Evolutionary conservation across 1,284 basidiomycete genomes (phyloP).

Genomic region (Baeospora myosura): DNA sequence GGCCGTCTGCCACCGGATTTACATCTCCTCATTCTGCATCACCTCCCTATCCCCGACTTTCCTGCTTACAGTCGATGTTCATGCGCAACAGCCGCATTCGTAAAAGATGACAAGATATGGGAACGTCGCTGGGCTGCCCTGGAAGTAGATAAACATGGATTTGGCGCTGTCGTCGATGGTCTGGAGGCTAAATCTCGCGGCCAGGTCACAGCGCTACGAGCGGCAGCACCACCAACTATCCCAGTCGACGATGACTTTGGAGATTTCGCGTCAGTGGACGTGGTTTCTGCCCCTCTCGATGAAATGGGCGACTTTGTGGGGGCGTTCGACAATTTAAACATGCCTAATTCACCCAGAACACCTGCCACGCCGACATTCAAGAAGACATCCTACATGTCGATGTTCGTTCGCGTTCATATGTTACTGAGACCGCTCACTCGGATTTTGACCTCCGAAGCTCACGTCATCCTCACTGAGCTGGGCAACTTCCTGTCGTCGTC

Average conservation of each 20-base stretch:
- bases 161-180: slow-evolving; percentile 50
- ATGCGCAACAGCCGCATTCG: slow-evolving; percentile 58
- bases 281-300: slow-evolving; percentile 34
- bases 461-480: slow-evolving; percentile 49
- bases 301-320: slow-evolving; percentile 57
- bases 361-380: slow-evolving; percentile 14
- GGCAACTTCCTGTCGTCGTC: slow-evolving; percentile 32
- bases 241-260: slow-evolving; percentile 84
- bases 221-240: slow-evolving; percentile 46
- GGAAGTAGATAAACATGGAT: slow-evolving; percentile 37
- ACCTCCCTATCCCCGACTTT: slow-evolving; percentile 73
- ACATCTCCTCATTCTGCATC: slow-evolving; percentile 64
- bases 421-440: slow-evolving; percentile 56
- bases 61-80: slow-evolving; percentile 66
- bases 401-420: slow-evolving; percentile 59
- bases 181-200: slow-evolving; percentile 43
- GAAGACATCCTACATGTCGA: slow-evolving; percentile 30
- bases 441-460: slow-evolving; percentile 47
- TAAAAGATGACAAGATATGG: slow-evolving; percentile 71
- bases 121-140: slow-evolving; percentile 60
- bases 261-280: slow-evolving; percentile 60
- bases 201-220: slow-evolving; percentile 29
- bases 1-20: slow-evolving; percentile 75
- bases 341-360: slow-evolving; percentile 14
- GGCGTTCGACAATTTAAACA: slow-evolving; percentile 19